These are phyloP conservation scores for Thinopyrum obtusiflorum DNA, from an alignment of 202 grass and related monocot genomes.

Conservation along the genomic window DNA sequence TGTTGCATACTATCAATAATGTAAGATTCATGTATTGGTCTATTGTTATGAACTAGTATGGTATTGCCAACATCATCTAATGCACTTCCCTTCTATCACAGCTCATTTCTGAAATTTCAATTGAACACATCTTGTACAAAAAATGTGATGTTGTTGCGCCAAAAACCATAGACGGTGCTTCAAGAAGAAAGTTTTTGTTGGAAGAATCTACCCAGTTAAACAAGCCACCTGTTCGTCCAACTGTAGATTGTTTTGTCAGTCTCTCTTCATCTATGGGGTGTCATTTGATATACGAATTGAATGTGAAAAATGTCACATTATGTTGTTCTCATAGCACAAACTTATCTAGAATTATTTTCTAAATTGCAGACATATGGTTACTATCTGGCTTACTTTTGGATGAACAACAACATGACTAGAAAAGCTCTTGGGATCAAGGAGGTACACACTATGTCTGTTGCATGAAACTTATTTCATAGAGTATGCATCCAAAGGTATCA, in stretches of 20 bases:
- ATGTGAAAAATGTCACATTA: background rate
- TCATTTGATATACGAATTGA: background rate
- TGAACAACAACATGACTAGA: slow-evolving; percentile 33
- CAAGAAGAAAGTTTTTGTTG: background rate
- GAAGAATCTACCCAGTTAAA: background rate
- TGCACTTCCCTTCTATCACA: slow-evolving; percentile 4
- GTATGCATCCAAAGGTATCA: background rate
- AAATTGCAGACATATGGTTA: slow-evolving; percentile 16
- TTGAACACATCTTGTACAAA: slow-evolving; percentile 23
- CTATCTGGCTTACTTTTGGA: slow-evolving; percentile 45
- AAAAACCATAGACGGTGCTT: background rate
- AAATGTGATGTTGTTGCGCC: slow-evolving; percentile 4
- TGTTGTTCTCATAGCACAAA: background rate
- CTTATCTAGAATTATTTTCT: background rate
- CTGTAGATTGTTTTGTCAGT: slow-evolving; percentile 42
- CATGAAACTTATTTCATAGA: background rate
- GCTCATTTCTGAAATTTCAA: slow-evolving; percentile 28
- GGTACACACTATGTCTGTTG: slow-evolving; percentile 10
- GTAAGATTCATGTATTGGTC: slow-evolving; percentile 20
- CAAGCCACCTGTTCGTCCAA: slow-evolving; percentile 11
- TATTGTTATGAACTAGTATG: background rate
- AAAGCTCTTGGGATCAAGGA: slow-evolving; percentile 48
- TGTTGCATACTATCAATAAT: background rate
- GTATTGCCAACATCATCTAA: background rate
- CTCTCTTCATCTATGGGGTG: background rate